Evolutionary conservation across 371 early-diverging fungal species (phyloP).

Genomic region (Rhizopus arrhizus): DNA sequence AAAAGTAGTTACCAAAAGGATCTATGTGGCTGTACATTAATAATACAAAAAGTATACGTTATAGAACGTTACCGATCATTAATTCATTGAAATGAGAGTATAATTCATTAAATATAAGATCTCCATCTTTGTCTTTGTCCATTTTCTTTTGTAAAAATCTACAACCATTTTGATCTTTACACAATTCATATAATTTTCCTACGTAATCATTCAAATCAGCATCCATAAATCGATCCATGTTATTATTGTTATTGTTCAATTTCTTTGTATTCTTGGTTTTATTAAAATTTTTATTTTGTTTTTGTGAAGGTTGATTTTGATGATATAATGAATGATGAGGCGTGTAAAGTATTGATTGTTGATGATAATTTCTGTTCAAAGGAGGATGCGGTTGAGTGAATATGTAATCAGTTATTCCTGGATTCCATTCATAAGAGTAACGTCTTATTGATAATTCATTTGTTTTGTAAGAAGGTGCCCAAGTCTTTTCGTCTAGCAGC

Average conservation of each 20-base stretch:
- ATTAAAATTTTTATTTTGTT: too few relatives aligned
- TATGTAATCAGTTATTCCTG: background rate
- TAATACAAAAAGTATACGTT: background rate
- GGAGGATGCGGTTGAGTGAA: too few relatives aligned
- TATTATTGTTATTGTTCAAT: background rate
- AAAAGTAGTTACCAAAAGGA: conserved; percentile 92
- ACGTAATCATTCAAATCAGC: conserved; percentile 66
- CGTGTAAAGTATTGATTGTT: too few relatives aligned
- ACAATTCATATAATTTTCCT: conserved; percentile 74
- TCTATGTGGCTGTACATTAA: conserved; percentile 42
- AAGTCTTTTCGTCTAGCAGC: too few relatives aligned
- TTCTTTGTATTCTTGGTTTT: too few relatives aligned
- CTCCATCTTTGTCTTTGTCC: conserved; percentile 41
- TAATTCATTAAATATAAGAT: conserved; percentile 75
- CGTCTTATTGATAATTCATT: background rate
- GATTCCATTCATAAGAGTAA: conserved; percentile 1
- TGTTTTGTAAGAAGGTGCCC: background rate
- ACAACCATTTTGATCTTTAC: conserved; percentile 92
- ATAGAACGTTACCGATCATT: conserved; percentile 66
- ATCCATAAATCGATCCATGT: conserved; percentile 56
- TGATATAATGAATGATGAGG: too few relatives aligned
- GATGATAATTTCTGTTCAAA: too few relatives aligned
- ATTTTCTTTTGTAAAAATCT: conserved; percentile 84
- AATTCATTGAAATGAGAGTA: conserved; percentile 74
- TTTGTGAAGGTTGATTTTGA: too few relatives aligned